phyloP scores from a whole-genome alignment of 2,329 filamentous ascomycete genomes.

The Stagonosporopsis tanaceti region DNA sequence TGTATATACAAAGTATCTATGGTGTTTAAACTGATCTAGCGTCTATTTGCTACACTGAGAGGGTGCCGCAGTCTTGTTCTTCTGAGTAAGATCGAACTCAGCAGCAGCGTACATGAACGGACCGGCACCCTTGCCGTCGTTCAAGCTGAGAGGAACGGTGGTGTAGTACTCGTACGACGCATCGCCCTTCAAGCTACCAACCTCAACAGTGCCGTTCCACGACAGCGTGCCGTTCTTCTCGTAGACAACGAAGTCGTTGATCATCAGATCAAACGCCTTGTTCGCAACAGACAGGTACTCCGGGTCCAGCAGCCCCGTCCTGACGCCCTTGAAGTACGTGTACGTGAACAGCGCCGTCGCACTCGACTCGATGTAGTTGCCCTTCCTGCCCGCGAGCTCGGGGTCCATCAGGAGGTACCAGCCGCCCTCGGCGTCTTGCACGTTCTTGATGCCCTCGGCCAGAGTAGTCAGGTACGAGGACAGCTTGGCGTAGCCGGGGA shows the following conservation, averaged over 20 bases:
- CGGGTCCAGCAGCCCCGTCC: slow-evolving; percentile 43
- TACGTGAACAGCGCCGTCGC: slow-evolving; percentile 62
- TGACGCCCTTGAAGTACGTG: slow-evolving; percentile 46
- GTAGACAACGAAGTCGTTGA: slow-evolving; percentile 57
- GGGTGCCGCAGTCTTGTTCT: not conserved
- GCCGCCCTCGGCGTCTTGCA: slow-evolving; percentile 57
- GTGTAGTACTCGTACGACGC: slow-evolving; percentile 59
- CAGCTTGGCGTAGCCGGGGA: slow-evolving; percentile 50
- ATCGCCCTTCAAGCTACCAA: slow-evolving; percentile 60
- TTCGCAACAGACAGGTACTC: slow-evolving; percentile 51
- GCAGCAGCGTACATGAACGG: slow-evolving; percentile 51
- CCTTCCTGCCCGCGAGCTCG: slow-evolving; percentile 53
- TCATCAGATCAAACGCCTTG: slow-evolving; percentile 56
- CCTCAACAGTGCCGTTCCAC: slow-evolving; percentile 62
- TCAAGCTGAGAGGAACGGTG: slow-evolving; percentile 42
- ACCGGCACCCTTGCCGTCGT: slow-evolving; percentile 54
- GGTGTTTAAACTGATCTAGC: not conserved
- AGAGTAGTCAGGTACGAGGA: slow-evolving; percentile 53
- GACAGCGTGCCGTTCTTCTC: slow-evolving; percentile 58
- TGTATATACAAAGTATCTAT: slow-evolving; percentile 8
- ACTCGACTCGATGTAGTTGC: slow-evolving; percentile 69
- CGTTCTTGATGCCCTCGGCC: slow-evolving; percentile 52
- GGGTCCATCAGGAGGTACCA: slow-evolving; percentile 68
- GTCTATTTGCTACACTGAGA: not conserved
- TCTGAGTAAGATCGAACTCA: slow-evolving; percentile 37